These are phyloP conservation scores for Herpetomonas tarakana DNA, from an alignment of 208 protist genomes.

Conservation along the genomic window DNA sequence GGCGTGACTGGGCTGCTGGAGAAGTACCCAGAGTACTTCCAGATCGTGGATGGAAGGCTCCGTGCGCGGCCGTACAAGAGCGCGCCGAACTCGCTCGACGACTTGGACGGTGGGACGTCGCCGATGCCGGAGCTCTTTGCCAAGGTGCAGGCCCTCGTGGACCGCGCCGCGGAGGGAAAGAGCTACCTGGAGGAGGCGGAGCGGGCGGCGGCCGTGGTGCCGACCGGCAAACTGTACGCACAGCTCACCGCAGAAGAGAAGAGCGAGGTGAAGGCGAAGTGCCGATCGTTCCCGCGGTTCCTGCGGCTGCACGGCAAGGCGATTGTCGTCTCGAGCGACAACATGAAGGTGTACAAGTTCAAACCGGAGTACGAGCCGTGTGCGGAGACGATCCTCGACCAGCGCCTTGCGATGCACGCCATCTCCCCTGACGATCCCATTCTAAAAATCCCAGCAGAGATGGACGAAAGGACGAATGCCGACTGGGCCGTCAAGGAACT, in stretches of 20 bases:
- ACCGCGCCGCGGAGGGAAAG: conserved; percentile 51
- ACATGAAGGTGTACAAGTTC: conserved; percentile 71
- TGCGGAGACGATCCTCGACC: conserved; percentile 70
- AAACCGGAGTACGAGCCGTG: conserved; percentile 68
- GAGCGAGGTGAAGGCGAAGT: conserved; percentile 43
- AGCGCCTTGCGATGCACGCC: conserved; percentile 47
- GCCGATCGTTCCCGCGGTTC: conserved; percentile 78
- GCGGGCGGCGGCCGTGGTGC: conserved; percentile 48
- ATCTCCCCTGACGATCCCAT: conserved; percentile 48
- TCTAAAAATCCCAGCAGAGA: conserved; percentile 54
- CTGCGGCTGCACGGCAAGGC: conserved; percentile 73
- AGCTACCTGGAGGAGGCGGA: conserved; percentile 46
- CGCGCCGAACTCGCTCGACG: conserved; percentile 72
- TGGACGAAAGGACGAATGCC: conserved; percentile 50
- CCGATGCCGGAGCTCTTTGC: conserved; percentile 55
- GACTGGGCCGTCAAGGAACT: conserved; percentile 76
- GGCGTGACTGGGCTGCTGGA: conserved; percentile 78
- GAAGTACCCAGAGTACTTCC: conserved; percentile 89
- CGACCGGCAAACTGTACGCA: conserved; percentile 55
- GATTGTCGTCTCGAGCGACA: conserved; percentile 70
- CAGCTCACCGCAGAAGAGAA: conserved; percentile 60
- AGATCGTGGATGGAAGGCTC: conserved; percentile 60
- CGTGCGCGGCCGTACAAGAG: conserved; percentile 70
- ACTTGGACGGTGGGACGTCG: conserved; percentile 38
- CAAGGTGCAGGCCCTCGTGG: conserved; percentile 46